Base-by-base conservation (phyloP, 2,329 filamentous ascomycete species). In the Cryphonectria naterciae region DNA sequence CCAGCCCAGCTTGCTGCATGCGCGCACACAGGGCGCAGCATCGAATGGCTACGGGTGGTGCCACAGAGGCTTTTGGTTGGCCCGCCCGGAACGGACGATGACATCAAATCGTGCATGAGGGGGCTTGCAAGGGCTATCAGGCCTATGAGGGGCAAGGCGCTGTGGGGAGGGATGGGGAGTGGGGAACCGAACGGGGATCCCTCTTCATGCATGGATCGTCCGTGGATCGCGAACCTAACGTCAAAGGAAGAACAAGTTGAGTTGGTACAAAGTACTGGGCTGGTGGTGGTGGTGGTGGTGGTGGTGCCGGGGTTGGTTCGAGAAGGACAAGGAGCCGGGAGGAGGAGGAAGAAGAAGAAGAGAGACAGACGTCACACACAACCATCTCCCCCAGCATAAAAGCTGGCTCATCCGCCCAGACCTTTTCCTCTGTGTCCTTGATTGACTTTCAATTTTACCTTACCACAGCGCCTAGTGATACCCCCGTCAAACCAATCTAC, bases 61-160 rank as follows among this genome's bases (percentile, higher is more conserved):
- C 54, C 54, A 58, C 25, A 58, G 54, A 58, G 54, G 54, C 28
- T n/a, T 15, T 17, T 58, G 54, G 54, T 58, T 58, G 54, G 54
- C 11, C 25, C 54, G 54, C 54, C 54, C 15, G 25, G 46, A 7
- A n/a, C 28, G 52, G 22, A 32, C 54, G 54, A 58, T 58, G 54
- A 58, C 54, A 58, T 58, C 54, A 58, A 58, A 58, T 35, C 54
- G 54, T 58, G 28, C 54, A 58, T 58, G 54, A 25, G 54, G 52
- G n/a, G 52, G n/a, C 11, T 7, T 56, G 25, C 54, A 35, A 28
- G 46, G 54, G 54, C 54, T 19, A 28, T 32, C 25, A 8, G 28
- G 54, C 25, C 54, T 32, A 19, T 58, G 54, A 19, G 54, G 54
- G 25, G 54, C 46, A 4, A 19, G 25, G 54, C 25, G 25, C 54